Conservation (phyloP, 176 grass and related monocot genomes). For the Carex myosuroides region DNA sequence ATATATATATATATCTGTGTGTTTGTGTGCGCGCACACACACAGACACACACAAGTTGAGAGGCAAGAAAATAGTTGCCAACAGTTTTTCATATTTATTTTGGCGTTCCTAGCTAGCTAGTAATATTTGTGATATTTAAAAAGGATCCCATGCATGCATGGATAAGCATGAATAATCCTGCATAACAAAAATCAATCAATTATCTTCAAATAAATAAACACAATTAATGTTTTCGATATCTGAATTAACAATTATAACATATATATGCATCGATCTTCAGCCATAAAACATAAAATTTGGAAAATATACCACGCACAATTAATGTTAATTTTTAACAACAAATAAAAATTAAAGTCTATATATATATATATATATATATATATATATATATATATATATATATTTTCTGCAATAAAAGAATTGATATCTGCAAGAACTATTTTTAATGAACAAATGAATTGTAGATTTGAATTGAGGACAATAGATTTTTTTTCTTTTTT, state of each 20-base stretch:
- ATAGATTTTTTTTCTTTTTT: too few species aligned
- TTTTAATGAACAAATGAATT: not conserved
- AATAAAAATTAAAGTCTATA: not conserved
- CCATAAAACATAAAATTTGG: not conserved
- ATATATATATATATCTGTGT: too few species aligned
- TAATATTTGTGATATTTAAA: not conserved
- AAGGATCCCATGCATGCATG: not conserved
- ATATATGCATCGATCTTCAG: not conserved
- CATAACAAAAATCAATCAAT: not conserved
- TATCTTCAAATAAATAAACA: not conserved
- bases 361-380: not conserved
- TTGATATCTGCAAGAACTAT: not conserved
- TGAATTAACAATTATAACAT: not conserved
- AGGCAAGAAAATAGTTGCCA: not conserved
- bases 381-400: not conserved
- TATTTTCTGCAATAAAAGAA: not conserved
- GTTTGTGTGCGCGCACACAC: too few species aligned
- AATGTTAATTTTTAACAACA: not conserved
- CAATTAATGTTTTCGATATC: not conserved
- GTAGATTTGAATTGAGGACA: not conserved
- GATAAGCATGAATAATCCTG: not conserved
- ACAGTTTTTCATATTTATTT: not conserved
- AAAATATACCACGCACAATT: not conserved
- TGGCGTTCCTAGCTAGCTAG: not conserved
- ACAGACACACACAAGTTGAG: not conserved